Conservation (phyloP, 2,329 filamentous ascomycete genomes). For the Rutstroemia sp. region DNA sequence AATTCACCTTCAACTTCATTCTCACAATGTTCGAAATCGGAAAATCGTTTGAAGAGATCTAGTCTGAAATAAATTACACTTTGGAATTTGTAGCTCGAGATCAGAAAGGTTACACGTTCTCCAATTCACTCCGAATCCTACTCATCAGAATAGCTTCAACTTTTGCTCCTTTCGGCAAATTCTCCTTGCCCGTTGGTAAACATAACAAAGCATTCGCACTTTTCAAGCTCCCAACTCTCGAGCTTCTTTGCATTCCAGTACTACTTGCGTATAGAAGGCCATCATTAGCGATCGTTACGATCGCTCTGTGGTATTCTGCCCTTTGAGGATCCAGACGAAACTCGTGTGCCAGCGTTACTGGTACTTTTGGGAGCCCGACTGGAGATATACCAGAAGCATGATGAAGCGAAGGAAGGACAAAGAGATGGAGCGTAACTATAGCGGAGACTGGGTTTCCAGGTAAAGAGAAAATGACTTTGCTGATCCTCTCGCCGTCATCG, state of each 20-base stretch:
- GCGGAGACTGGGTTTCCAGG: conserved; percentile 93
- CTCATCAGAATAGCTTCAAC: conserved; percentile 79
- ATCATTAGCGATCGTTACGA: conserved; percentile 58
- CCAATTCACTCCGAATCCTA: conserved; percentile 20
- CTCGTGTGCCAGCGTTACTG: conserved; percentile 64
- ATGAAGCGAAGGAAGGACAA: conserved; percentile 83
- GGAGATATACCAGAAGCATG: conserved; percentile 62
- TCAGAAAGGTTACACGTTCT: conserved; percentile 4
- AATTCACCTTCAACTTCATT: neutral
- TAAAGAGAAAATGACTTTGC: conserved; percentile 76
- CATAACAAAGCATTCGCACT: conserved; percentile 83
- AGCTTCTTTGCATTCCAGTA: conserved; percentile 87
- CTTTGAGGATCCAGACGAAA: conserved; percentile 67
- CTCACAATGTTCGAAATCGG: neutral
- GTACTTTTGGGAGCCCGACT: conserved; percentile 63
- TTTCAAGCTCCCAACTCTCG: conserved; percentile 78
- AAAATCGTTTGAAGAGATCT: neutral
- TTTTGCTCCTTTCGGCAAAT: conserved; percentile 59
- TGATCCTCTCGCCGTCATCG: conserved; percentile 47
- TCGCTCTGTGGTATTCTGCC: conserved; percentile 84
- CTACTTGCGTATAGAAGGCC: conserved; percentile 67
- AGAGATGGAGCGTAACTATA: conserved; percentile 87
- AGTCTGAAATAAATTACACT: too few species aligned
- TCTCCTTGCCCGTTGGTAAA: conserved; percentile 57
- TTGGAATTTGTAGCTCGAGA: too few species aligned